Evolutionary conservation across 805 yeast species (phyloP).

Genomic region (Blastobotrys terrestris): DNA sequence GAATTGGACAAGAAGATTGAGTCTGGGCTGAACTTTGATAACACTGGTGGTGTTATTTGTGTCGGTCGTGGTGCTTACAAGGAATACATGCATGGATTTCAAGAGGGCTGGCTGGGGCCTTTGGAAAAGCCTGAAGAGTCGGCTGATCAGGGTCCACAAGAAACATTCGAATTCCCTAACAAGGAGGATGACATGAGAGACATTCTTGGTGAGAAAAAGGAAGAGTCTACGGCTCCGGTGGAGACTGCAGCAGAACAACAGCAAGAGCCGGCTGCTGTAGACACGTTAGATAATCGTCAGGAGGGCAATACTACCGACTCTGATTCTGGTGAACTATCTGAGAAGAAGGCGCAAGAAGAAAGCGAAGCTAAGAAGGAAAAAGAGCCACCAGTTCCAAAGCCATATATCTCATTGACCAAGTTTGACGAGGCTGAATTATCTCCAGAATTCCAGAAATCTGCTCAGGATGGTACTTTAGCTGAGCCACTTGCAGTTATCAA

Average conservation of each 20-base stretch:
- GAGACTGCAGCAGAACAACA: not conserved
- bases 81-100: slow-evolving; percentile 84
- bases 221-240: slow-evolving; percentile 1
- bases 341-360: slow-evolving; percentile 6
- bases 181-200: slow-evolving; percentile 15
- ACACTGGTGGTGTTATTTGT: slow-evolving; percentile 79
- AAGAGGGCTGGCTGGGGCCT: slow-evolving; percentile 94
- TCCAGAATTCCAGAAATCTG: slow-evolving; percentile 46
- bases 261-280: not conserved
- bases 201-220: slow-evolving; percentile 14
- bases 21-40: slow-evolving; percentile 35
- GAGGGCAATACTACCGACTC: not conserved
- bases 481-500: slow-evolving; percentile 72
- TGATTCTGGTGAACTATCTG: no score
- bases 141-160: slow-evolving; percentile 8
- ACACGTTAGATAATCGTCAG: not conserved
- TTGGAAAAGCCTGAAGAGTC: slow-evolving; percentile 44
- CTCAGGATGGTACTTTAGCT: slow-evolving; percentile 9
- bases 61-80: slow-evolving; percentile 94
- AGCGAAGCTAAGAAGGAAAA: slow-evolving; percentile 17
- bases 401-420: slow-evolving; percentile 57
- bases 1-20: slow-evolving; percentile 29
- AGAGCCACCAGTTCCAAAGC: slow-evolving; percentile 44
- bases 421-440: slow-evolving; percentile 53
- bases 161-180: slow-evolving; percentile 15